Evolutionary conservation across 2,329 filamentous ascomycete genomes (phyloP).

Genomic region (Fusarium sp.): DNA sequence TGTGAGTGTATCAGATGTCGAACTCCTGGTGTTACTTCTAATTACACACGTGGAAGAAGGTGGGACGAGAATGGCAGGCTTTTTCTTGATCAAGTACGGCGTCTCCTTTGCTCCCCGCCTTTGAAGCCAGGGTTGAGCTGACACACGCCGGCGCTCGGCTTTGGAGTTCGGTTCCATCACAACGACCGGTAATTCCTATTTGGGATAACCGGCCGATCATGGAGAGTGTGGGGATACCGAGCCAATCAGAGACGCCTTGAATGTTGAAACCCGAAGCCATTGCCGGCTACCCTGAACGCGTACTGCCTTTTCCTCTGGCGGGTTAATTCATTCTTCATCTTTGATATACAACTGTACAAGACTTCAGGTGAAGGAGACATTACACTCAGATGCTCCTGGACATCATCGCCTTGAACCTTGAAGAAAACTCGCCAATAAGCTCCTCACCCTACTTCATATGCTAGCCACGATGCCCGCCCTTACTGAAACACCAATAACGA

Average conservation of each 20-base stretch:
- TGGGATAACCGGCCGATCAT: background rate
- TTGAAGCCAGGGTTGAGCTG: background rate
- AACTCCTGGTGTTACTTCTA: background rate
- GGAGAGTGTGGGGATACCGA: background rate
- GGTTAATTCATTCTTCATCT: background rate
- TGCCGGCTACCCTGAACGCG: background rate
- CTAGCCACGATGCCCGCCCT: slow-evolving; percentile 27
- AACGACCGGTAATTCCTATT: background rate
- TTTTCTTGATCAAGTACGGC: background rate
- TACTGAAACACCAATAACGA: slow-evolving; percentile 26
- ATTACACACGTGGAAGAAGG: background rate
- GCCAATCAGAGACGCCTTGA: background rate
- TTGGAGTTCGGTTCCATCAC: background rate
- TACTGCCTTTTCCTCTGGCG: background rate
- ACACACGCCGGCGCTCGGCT: background rate
- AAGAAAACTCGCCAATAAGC: background rate
- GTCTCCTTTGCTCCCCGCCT: background rate
- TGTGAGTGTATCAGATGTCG: background rate
- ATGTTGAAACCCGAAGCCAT: background rate
- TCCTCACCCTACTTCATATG: background rate
- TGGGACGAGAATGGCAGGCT: background rate
- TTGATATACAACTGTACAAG: background rate
- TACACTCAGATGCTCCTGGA: background rate
- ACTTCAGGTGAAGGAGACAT: background rate
- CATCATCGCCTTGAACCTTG: background rate